These are phyloP conservation scores for Phlebopus sp. DNA, from an alignment of 1,284 basidiomycete genomes.

Conservation along the genomic window DNA sequence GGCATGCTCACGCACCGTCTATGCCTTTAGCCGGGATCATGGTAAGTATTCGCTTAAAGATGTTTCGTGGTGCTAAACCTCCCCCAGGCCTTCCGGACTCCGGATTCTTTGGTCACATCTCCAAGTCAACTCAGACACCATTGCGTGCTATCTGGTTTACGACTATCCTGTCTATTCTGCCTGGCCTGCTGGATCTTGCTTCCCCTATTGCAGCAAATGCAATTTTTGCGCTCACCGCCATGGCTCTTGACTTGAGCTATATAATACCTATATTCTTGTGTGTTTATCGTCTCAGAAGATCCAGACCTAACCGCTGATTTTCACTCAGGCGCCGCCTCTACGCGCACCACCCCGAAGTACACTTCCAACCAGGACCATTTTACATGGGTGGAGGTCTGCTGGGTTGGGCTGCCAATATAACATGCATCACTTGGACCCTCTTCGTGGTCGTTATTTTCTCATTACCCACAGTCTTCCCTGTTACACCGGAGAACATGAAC, in stretches of 20 bases:
- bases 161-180: slow-evolving; percentile 66
- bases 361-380: slow-evolving; percentile 85
- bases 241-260: slow-evolving; percentile 69
- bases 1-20: slow-evolving; percentile 83
- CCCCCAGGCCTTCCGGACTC: slow-evolving; percentile 68
- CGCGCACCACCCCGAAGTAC: slow-evolving; percentile 76
- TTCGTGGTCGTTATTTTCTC: slow-evolving; percentile 70
- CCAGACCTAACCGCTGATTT: not conserved
- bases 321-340: slow-evolving; percentile 55
- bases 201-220: slow-evolving; percentile 77
- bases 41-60: slow-evolving; percentile 35
- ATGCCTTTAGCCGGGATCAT: slow-evolving; percentile 85
- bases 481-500: slow-evolving; percentile 72
- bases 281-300: slow-evolving; percentile 12
- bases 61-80: not conserved
- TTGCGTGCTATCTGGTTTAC: slow-evolving; percentile 81
- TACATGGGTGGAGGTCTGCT: slow-evolving; percentile 72
- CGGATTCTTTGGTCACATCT: slow-evolving; percentile 75
- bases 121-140: slow-evolving; percentile 67
- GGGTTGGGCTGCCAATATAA: slow-evolving; percentile 61
- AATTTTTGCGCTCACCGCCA: slow-evolving; percentile 78
- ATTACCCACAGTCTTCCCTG: slow-evolving; percentile 64
- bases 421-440: slow-evolving; percentile 66
- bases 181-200: slow-evolving; percentile 77
- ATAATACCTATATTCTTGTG: slow-evolving; percentile 68